Base-by-base conservation (phyloP, 306 rosid genomes). In the Crotalaria pallida region DNA sequence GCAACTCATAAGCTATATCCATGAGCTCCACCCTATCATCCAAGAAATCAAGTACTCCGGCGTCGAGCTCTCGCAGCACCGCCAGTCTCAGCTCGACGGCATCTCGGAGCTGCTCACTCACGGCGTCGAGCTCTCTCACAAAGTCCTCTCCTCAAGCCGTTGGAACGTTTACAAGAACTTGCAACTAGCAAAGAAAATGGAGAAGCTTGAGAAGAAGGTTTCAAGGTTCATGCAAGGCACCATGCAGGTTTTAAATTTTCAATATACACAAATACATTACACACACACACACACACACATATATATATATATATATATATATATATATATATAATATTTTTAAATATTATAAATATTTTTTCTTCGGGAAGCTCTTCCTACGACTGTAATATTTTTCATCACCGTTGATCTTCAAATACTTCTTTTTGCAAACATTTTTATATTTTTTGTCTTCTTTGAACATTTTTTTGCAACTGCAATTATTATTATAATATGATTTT, bases 1-100 rank as follows among this genome's bases (percentile, higher is more conserved):
- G 7, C 79, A 75, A 26, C 88, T 94, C 50, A 67, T 23, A 1
- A 0, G 3, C 6, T 55, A 58, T 64, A 72, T 94, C 49, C 3
- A 44, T 0, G 72, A 83, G 10, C 74, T 88, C 52, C 69, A 71
- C 7, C 96, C 96, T 0, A 85, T 79, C 9, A 84, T 94, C 36
- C 64, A 81, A 18, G 97, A 90, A 34, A 88, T 94, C 79, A 94
- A 88, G 27, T 87, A 82, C 87, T 82, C 92, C 6, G 98, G 98
- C 65, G 87, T 87, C 0, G 98, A 94, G 72, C 79, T 94, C 6
- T 49, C 92, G 2, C 76, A 75, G 1, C 1, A 2, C 3, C 90
- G 96, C 0, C 97, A 90, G 56, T 73, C 6, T 2, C 96, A 88
- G 73, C 88, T 94, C 24, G 81, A 87, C 15, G 87, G 86, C 7